phyloP scores from a whole-genome alignment of 2,329 filamentous ascomycete genomes.

The Talaromyces sp. region DNA sequence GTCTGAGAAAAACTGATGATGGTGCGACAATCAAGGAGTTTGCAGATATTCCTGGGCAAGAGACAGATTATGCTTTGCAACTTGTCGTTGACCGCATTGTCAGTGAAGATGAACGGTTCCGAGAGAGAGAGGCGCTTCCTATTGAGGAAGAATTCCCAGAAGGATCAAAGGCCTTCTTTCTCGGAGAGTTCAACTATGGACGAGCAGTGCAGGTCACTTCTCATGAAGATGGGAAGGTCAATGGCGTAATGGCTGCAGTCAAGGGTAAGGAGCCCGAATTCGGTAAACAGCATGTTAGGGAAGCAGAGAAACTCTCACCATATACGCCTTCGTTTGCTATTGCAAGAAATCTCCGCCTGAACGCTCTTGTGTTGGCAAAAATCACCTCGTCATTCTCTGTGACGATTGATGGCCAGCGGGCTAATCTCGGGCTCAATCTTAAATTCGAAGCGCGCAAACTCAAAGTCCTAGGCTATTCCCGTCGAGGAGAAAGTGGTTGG shows the following conservation, averaged over 20 bases:
- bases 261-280: slow-evolving; percentile 76
- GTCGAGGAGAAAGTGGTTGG: slow-evolving; percentile 82
- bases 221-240: slow-evolving; percentile 68
- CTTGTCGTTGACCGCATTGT: slow-evolving; percentile 83
- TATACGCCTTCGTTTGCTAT: slow-evolving; percentile 89
- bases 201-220: slow-evolving; percentile 77
- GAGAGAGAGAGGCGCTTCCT: slow-evolving; percentile 80
- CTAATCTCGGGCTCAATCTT: slow-evolving; percentile 90
- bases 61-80: slow-evolving; percentile 87
- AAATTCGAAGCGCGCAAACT: slow-evolving; percentile 95
- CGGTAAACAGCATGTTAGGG: slow-evolving; percentile 64
- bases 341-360: slow-evolving; percentile 72
- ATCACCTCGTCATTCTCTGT: slow-evolving; percentile 93
- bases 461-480: slow-evolving; percentile 93
- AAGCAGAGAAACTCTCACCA: slow-evolving; percentile 63
- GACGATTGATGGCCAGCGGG: slow-evolving; percentile 69
- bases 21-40: slow-evolving; percentile 93
- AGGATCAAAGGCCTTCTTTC: slow-evolving; percentile 79
- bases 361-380: slow-evolving; percentile 86
- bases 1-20: slow-evolving; percentile 81
- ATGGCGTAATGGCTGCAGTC: slow-evolving; percentile 69
- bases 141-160: slow-evolving; percentile 88
- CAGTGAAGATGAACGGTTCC: slow-evolving; percentile 87
- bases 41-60: slow-evolving; percentile 74
- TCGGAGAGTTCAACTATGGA: slow-evolving; percentile 90